Evolutionary conservation across 2,329 filamentous ascomycete genomes (phyloP).

Genomic region (Basipetospora chlamydospora): DNA sequence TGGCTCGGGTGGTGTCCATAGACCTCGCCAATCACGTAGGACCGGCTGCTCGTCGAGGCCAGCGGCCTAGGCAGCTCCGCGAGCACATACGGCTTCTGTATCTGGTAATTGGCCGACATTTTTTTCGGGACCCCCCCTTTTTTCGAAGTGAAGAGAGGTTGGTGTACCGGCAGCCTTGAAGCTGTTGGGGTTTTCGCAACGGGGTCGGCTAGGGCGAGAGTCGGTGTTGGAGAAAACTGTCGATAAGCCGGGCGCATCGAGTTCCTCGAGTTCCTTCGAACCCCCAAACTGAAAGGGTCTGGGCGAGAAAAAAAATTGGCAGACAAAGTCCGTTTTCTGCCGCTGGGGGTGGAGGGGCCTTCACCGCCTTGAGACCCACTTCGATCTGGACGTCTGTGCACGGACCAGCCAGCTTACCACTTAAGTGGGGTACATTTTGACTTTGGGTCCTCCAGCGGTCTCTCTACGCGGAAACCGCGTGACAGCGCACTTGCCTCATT

Average conservation of each 20-base stretch:
- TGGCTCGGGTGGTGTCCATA: conserved; percentile 42
- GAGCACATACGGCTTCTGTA: conserved; percentile 50
- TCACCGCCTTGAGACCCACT: conserved; percentile 4
- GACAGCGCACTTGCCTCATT: neutral
- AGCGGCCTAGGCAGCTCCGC: conserved; percentile 41
- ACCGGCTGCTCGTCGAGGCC: conserved; percentile 25
- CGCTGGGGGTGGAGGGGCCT: conserved; percentile 2
- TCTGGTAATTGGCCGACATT: conserved; percentile 46
- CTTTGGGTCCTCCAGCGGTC: neutral
- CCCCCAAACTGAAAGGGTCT: neutral
- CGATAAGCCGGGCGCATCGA: too few species aligned
- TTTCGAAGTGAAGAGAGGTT: too few species aligned
- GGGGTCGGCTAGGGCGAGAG: too few species aligned
- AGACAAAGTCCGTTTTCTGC: neutral
- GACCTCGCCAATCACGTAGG: conserved; percentile 44
- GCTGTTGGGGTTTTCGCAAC: too few species aligned
- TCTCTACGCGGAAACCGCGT: neutral
- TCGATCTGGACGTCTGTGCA: too few species aligned
- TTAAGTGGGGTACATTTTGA: conserved; percentile 2
- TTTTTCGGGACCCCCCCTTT: too few species aligned
- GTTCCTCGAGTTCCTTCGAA: too few species aligned
- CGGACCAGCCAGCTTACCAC: too few species aligned
- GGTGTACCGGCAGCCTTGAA: too few species aligned
- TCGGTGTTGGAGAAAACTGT: too few species aligned
- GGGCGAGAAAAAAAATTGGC: conserved; percentile 5